Evolutionary conservation across 176 grass and related monocot species (phyloP).

Genomic region (Ensete glaucum): DNA sequence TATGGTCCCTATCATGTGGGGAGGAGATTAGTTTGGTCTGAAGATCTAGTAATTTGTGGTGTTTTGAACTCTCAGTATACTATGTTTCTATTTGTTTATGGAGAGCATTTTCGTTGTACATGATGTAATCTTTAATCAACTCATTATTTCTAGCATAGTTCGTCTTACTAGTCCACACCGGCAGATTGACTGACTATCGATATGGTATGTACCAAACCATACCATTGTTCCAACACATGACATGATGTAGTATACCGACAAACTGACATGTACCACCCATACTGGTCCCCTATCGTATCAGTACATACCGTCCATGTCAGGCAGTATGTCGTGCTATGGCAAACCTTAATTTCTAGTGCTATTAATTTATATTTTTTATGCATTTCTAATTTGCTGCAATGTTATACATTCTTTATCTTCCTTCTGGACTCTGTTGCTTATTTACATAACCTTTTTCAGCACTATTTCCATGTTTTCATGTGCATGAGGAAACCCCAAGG

Average conservation of each 20-base stretch:
- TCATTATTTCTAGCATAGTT: not conserved
- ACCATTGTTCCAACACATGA: too few species aligned
- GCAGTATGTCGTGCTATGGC: too few species aligned
- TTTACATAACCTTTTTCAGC: slow-evolving; percentile 28
- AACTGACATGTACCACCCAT: too few species aligned
- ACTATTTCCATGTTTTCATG: slow-evolving; percentile 71
- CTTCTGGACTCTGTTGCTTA: slow-evolving; percentile 10
- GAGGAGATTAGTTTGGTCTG: too few species aligned
- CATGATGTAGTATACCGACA: too few species aligned
- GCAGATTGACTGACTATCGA: too few species aligned
- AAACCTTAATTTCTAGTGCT: not conserved
- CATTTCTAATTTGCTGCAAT: not conserved
- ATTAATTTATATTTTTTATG: not conserved
- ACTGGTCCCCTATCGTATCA: too few species aligned
- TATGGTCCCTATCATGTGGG: not conserved
- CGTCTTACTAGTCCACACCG: too few species aligned
- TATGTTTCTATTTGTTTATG: not conserved
- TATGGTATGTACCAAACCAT: too few species aligned
- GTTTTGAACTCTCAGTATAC: too few species aligned
- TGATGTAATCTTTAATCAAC: not conserved
- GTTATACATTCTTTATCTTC: not conserved
- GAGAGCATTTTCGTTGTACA: not conserved
- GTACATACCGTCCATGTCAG: too few species aligned
- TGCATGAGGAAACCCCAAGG: slow-evolving; percentile 77
- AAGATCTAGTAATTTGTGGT: too few species aligned